Evolutionary conservation across 345 rosid genomes (phyloP).

Genomic region (Rubroshorea leprosula): DNA sequence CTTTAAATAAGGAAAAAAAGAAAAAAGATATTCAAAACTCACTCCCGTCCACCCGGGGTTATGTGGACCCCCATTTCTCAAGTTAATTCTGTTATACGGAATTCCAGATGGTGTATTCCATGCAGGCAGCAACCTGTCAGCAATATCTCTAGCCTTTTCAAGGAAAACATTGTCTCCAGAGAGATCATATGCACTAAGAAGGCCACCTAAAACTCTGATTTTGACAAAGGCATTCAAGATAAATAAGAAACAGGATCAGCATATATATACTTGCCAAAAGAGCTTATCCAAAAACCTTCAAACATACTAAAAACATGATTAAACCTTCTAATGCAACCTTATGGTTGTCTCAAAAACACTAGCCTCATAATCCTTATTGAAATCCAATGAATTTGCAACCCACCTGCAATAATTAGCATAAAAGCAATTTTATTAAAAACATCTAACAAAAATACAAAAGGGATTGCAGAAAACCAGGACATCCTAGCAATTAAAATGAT

Average conservation of each 20-base stretch:
- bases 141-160: slow-evolving; percentile 90
- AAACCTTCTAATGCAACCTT: slow-evolving; percentile 88
- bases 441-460: too few relatives aligned
- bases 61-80: slow-evolving; percentile 69
- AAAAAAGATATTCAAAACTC: slow-evolving; percentile 27
- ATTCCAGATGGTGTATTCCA: slow-evolving; percentile 88
- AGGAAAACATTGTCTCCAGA: slow-evolving; percentile 85
- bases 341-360: slow-evolving; percentile 99
- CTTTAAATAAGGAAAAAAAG: slow-evolving; percentile 4
- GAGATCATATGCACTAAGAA: slow-evolving; percentile 94
- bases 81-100: slow-evolving; percentile 83
- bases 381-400: slow-evolving; percentile 91
- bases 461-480: too few relatives aligned
- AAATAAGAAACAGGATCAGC: slow-evolving; percentile 14
- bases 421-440: not conserved
- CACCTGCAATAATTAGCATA: slow-evolving; percentile 46
- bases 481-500: too few relatives aligned
- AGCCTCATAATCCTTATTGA: slow-evolving; percentile 86
- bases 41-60: slow-evolving; percentile 97
- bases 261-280: not conserved
- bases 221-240: slow-evolving; percentile 4
- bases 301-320: slow-evolving; percentile 27
- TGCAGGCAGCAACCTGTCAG: slow-evolving; percentile 93
- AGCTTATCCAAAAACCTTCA: too few relatives aligned
- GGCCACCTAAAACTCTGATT: slow-evolving; percentile 94